These are phyloP conservation scores for Leishmania tropica DNA, from an alignment of 208 protist genomes.

Conservation along the genomic window DNA sequence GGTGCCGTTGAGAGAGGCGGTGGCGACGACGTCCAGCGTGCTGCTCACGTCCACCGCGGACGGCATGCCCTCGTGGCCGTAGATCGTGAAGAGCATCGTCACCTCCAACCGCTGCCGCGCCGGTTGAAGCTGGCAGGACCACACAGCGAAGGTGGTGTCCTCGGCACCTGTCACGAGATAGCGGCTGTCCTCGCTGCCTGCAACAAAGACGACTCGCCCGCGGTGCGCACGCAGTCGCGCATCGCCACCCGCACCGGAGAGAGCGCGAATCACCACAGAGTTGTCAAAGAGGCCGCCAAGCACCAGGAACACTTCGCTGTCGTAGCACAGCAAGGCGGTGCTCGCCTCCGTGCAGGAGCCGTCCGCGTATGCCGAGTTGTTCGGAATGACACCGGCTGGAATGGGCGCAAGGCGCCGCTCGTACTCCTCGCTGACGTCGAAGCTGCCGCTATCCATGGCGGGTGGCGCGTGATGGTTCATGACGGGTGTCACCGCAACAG, in stretches of 20 bases:
- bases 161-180: conserved; percentile 86
- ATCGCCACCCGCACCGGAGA: conserved; percentile 47
- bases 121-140: conserved; percentile 57
- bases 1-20: conserved; percentile 79
- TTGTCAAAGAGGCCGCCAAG: conserved; percentile 88
- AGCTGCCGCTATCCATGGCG: conserved; percentile 31
- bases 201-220: conserved; percentile 71
- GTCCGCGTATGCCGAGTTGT: conserved; percentile 36
- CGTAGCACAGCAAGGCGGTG: conserved; percentile 66
- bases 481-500: neutral
- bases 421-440: conserved; percentile 67
- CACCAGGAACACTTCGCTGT: conserved; percentile 69
- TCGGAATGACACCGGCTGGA: conserved; percentile 62
- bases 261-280: conserved; percentile 66
- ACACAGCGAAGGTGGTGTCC: conserved; percentile 93
- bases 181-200: conserved; percentile 65
- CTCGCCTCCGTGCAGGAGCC: conserved; percentile 63
- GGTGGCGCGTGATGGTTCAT: neutral
- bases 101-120: conserved; percentile 51
- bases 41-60: conserved; percentile 75
- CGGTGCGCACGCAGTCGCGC: conserved; percentile 76
- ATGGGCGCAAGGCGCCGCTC: conserved; percentile 60
- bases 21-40: conserved; percentile 79
- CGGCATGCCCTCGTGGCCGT: conserved; percentile 86
- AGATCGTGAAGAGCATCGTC: conserved; percentile 75